phyloP scores from a whole-genome alignment of 805 yeast species.

The Wickerhamiella kurtzmanii region DNA sequence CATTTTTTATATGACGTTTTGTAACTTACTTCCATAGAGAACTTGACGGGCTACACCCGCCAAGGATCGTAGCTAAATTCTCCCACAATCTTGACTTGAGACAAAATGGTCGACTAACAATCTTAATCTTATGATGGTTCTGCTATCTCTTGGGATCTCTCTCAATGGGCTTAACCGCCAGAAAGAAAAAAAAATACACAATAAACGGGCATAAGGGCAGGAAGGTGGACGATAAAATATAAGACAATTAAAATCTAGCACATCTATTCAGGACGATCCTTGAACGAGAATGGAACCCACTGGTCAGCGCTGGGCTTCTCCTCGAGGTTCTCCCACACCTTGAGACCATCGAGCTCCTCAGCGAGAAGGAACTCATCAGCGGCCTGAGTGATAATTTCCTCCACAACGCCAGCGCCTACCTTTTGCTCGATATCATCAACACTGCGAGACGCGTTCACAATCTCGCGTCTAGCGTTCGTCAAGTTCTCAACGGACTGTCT shows the following conservation, averaged over 20 bases:
- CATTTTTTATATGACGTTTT: too few species aligned
- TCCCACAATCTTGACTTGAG: too few species aligned
- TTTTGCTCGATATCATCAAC: constrained; percentile 52
- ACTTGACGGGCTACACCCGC: too few species aligned
- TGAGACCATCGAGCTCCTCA: constrained; percentile 51
- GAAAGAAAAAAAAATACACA: too few species aligned
- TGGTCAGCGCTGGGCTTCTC: constrained; percentile 71
- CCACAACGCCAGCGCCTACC: constrained; percentile 74
- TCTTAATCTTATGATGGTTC: too few species aligned
- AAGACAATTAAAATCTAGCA: background rate
- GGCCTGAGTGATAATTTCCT: constrained; percentile 72
- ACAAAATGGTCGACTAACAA: too few species aligned
- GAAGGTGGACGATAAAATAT: too few species aligned
- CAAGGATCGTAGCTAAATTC: too few species aligned
- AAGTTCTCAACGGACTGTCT: constrained; percentile 59
- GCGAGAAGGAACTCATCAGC: constrained; percentile 63
- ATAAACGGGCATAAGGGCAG: too few species aligned
- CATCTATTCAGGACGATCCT: constrained; percentile 6
- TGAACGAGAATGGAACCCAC: constrained; percentile 35
- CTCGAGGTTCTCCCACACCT: constrained; percentile 67
- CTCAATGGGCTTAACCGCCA: too few species aligned
- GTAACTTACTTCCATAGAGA: too few species aligned
- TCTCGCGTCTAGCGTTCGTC: constrained; percentile 52
- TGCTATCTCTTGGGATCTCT: too few species aligned
- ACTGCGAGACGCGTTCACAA: constrained; percentile 51